Evolutionary conservation across 768 basidiomycete species (phyloP).

Genomic region (Kwoniella europaea): DNA sequence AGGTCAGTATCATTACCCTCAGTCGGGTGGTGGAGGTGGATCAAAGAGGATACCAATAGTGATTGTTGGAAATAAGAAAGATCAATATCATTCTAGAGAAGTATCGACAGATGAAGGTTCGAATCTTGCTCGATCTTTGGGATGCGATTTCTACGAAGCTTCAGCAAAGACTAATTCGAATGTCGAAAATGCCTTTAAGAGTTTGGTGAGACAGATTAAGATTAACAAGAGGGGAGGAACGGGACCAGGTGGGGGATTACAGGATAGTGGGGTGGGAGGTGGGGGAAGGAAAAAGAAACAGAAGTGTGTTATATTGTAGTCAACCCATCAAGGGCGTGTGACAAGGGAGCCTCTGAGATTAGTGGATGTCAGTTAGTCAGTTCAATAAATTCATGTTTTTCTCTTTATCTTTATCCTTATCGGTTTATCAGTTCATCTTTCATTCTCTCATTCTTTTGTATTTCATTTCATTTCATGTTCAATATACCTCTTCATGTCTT

Average conservation of each 20-base stretch:
- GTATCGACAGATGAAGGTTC: conserved; percentile 89
- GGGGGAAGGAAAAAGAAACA: conserved; percentile 71
- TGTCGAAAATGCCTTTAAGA: conserved; percentile 86
- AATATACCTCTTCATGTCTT: too few species aligned
- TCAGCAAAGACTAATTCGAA: conserved; percentile 94
- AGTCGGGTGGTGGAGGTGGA: not conserved
- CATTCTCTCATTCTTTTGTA: too few species aligned
- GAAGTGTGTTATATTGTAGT: conserved; percentile 57
- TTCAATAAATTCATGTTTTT: too few species aligned
- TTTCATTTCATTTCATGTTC: too few species aligned
- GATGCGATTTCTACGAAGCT: conserved; percentile 94
- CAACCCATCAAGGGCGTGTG: not conserved
- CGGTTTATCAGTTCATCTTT: too few species aligned
- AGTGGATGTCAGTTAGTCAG: too few species aligned
- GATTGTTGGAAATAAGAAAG: conserved; percentile 95
- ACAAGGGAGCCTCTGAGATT: not conserved
- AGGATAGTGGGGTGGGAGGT: conserved; percentile 58
- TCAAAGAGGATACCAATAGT: conserved; percentile 73
- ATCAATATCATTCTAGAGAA: conserved; percentile 87
- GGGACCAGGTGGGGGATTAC: conserved; percentile 16
- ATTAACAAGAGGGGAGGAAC: conserved; percentile 32
- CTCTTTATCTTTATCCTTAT: too few species aligned
- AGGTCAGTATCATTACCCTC: not conserved
- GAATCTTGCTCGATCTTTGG: conserved; percentile 77
- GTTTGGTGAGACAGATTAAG: conserved; percentile 66